These are phyloP conservation scores for Oropetium thomaeum DNA, from an alignment of 176 grass and related monocot species.

Conservation along the genomic window DNA sequence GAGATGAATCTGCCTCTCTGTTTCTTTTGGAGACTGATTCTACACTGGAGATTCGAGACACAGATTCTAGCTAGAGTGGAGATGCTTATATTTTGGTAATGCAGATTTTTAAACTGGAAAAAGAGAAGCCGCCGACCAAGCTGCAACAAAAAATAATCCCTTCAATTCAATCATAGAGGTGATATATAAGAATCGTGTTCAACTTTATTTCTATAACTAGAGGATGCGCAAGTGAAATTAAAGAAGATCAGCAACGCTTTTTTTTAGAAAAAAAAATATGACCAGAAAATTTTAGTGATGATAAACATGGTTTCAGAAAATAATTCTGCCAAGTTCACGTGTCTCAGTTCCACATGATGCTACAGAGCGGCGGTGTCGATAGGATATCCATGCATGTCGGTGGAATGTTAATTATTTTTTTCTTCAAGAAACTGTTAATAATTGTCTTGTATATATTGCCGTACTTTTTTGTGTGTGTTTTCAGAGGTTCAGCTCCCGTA, in stretches of 20 bases:
- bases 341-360: not conserved
- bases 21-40: not conserved
- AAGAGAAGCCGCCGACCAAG: not conserved
- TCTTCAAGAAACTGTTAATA: no score
- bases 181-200: not conserved
- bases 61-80: not conserved
- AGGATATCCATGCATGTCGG: not conserved
- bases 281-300: no score
- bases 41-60: not conserved
- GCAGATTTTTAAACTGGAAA: not conserved
- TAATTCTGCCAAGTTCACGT: not conserved
- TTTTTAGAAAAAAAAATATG: no score
- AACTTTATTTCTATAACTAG: not conserved
- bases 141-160: not conserved
- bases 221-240: no score
- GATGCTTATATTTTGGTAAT: not conserved
- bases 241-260: not conserved
- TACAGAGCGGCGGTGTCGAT: not conserved
- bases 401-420: no score
- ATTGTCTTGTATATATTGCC: no score
- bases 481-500: no score
- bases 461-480: no score
- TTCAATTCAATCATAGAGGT: not conserved
- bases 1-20: slow-evolving; percentile 2
- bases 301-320: not conserved